Evolutionary conservation across 805 yeast genomes (phyloP).

Genomic region (Dipodascus albidus): DNA sequence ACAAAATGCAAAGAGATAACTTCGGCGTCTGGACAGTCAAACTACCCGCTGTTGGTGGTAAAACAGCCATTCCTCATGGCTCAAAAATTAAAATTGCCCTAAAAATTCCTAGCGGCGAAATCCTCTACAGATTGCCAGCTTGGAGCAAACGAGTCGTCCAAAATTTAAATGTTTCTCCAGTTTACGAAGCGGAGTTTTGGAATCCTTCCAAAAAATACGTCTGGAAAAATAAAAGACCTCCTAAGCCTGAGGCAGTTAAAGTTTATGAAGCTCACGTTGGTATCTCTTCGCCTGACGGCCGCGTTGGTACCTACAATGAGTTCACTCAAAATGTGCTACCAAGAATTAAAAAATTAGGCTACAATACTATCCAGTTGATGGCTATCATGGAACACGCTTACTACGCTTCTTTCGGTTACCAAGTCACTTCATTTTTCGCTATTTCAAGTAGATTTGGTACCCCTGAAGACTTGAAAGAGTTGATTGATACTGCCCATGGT

Average conservation of each 20-base stretch:
- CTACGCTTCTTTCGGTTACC: conserved; percentile 97
- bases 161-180: conserved; percentile 31
- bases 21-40: conserved; percentile 60
- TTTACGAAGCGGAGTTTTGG: conserved; percentile 89
- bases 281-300: conserved; percentile 83
- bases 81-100: conserved; percentile 58
- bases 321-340: conserved; percentile 76
- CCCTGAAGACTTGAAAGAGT: conserved; percentile 86
- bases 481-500: conserved; percentile 85
- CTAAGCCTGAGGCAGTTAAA: conserved; percentile 39
- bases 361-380: conserved; percentile 91
- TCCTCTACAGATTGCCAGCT: conserved; percentile 75
- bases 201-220: conserved; percentile 53
- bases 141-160: conserved; percentile 80
- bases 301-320: conserved; percentile 73
- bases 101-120: conserved; percentile 53
- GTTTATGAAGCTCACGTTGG: conserved; percentile 93
- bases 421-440: conserved; percentile 87
- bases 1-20: conserved; percentile 43
- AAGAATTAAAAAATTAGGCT: conserved; percentile 73
- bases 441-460: conserved; percentile 84
- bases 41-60: conserved; percentile 41
- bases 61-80: conserved; percentile 67
- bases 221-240: conserved; percentile 59
- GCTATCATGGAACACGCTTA: conserved; percentile 98